Evolutionary conservation across 495 filamentous ascomycete genomes (phyloP).

Genomic region (Neurospora sp.): DNA sequence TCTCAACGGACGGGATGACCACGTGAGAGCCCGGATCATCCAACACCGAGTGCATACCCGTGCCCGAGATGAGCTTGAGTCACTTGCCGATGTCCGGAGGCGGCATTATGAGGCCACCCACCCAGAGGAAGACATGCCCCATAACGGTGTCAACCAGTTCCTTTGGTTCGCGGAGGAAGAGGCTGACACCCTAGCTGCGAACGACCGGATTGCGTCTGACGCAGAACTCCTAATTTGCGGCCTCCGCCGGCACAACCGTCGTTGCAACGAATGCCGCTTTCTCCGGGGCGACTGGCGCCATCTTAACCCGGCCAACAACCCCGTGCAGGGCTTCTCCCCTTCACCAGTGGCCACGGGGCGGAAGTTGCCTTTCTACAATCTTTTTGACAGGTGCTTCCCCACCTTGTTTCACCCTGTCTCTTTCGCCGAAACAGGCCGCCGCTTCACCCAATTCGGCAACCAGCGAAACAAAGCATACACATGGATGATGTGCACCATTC

Average conservation of each 20-base stretch:
- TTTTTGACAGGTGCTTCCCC: not conserved
- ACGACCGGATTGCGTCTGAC: not conserved
- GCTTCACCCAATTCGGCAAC: not conserved
- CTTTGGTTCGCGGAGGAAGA: no score
- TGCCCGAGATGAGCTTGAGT: not conserved
- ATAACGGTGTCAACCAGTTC: not conserved
- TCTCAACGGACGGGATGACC: not conserved
- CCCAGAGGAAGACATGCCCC: not conserved
- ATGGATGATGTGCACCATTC: not conserved
- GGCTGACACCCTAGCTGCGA: not conserved
- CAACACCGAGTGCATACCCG: not conserved
- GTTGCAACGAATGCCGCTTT: constrained; percentile 2
- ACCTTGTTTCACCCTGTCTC: not conserved
- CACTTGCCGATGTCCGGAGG: not conserved
- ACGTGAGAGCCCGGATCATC: not conserved
- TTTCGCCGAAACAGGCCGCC: not conserved
- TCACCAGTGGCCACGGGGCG: not conserved
- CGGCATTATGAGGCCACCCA: not conserved
- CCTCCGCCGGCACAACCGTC: constrained; percentile 8
- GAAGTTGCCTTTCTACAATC: not conserved
- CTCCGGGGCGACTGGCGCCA: not conserved
- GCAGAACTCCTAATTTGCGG: not conserved
- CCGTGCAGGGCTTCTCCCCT: not conserved
- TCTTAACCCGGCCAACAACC: not conserved
- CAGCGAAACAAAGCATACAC: no score